These are phyloP conservation scores for peach (Prunus persica) DNA, from an alignment of 306 rosid species.

Conservation along the genomic window DNA sequence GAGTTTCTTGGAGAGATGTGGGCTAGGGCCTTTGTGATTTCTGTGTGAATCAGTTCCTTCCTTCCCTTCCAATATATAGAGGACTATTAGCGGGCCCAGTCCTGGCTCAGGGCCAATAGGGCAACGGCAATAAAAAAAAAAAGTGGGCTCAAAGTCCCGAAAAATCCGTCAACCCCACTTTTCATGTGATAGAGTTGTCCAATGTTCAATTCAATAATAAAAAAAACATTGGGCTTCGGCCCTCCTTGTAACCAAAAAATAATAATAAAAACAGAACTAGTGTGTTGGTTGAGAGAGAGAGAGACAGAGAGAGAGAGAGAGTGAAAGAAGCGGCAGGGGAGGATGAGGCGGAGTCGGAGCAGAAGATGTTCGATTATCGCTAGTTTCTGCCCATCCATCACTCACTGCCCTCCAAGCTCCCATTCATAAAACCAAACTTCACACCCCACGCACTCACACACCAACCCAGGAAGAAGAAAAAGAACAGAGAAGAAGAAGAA, in stretches of 20 bases:
- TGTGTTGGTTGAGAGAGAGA: not conserved
- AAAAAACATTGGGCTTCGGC: not conserved
- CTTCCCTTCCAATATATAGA: too few species aligned
- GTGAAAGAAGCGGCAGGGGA: not conserved
- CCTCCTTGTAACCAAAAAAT: too few species aligned
- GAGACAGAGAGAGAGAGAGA: not conserved
- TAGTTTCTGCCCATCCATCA: not conserved
- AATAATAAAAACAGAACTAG: not conserved
- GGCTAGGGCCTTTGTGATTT: too few species aligned
- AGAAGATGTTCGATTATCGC: not conserved
- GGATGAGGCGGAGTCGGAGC: not conserved
- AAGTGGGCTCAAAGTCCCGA: too few species aligned
- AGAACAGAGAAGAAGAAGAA: slow-evolving; percentile 28
- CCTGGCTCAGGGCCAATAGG: too few species aligned
- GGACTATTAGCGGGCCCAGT: too few species aligned
- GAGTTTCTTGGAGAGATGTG: too few species aligned
- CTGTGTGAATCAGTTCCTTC: too few species aligned
- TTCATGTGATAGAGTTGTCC: too few species aligned
- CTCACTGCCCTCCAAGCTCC: not conserved
- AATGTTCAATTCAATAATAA: too few species aligned
- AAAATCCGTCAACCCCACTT: too few species aligned
- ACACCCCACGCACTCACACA: not conserved
- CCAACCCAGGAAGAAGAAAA: not conserved
- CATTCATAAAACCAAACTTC: not conserved
- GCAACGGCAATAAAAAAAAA: too few species aligned